Percentiles rank a stretch among this genome's conserved stretches.
Conservation (phyloP, 2,329 filamentous ascomycete species). For the Talaromyces albobiverticillius region DNA sequence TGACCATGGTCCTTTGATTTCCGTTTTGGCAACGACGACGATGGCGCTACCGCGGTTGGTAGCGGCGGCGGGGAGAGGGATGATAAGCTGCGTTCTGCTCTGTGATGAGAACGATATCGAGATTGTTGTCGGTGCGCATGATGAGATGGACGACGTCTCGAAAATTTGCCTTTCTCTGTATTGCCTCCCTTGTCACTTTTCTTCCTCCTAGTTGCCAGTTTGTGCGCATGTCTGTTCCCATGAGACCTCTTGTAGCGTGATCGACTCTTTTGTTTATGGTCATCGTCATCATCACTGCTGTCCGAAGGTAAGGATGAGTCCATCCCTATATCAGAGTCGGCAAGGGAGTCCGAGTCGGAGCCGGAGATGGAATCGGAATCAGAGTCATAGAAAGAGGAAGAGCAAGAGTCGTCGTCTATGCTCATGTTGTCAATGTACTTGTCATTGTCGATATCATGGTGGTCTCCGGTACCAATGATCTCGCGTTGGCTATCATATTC, state of each 20-base stretch:
- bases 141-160: not conserved
- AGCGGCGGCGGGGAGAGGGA: slow-evolving; percentile 1
- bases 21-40: not conserved
- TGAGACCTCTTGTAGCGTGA: not conserved
- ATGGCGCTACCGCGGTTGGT: not conserved
- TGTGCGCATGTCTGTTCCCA: not conserved
- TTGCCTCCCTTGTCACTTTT: not conserved
- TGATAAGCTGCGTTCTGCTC: not conserved
- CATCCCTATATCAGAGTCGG: not conserved
- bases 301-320: not conserved
- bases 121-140: not conserved
- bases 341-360: not conserved
- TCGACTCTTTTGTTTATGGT: not conserved
- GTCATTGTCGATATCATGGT: slow-evolving; percentile 18
- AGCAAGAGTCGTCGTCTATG: not conserved
- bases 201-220: not conserved
- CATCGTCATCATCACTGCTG: not conserved
- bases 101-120: not conserved
- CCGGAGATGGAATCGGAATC: slow-evolving; percentile 1
- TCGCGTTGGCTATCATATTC: not conserved
- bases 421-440: slow-evolving; percentile 30
- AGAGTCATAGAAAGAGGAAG: not conserved
- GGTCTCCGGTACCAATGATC: not conserved
- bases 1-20: not conserved
- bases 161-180: not conserved